These are phyloP conservation scores for Themeda triandra DNA, from an alignment of 176 grass and related monocot genomes.

Conservation along the genomic window DNA sequence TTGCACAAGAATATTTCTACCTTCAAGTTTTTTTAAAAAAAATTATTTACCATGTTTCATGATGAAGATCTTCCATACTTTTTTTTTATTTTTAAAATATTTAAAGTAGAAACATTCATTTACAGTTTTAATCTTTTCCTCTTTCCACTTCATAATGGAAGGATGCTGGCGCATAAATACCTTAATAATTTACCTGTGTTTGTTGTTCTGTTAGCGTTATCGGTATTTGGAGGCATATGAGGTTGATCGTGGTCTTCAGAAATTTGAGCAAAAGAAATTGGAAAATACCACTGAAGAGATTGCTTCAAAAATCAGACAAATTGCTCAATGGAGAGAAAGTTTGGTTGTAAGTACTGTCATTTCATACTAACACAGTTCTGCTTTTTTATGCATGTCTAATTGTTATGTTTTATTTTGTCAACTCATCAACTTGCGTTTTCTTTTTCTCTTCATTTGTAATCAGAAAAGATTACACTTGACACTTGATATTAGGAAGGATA, in stretches of 20 bases:
- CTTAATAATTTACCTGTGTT: conserved; percentile 4
- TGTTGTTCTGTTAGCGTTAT: conserved; percentile 56
- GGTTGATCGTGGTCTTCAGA: conserved; percentile 64
- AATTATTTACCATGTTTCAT: background rate
- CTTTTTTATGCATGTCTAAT: conserved; percentile 5
- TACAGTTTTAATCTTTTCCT: background rate
- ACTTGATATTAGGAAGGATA: background rate
- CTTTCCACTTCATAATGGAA: background rate
- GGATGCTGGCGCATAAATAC: background rate
- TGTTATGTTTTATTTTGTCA: conserved; percentile 22
- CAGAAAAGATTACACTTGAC: background rate
- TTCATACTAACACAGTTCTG: background rate
- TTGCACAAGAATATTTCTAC: background rate
- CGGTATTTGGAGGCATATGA: conserved; percentile 81
- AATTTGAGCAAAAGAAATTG: conserved; percentile 54
- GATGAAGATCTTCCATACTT: background rate
- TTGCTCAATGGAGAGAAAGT: conserved; percentile 70
- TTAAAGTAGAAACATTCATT: background rate
- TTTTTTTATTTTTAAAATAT: background rate
- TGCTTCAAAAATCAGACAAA: conserved; percentile 57
- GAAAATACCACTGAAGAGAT: conserved; percentile 49
- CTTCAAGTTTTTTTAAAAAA: background rate
- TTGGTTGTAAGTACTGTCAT: conserved; percentile 75
- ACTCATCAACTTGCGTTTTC: background rate
- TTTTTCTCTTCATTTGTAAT: background rate